Base-by-base conservation (phyloP, 148 eudicot species). In the Drosera capensis region DNA sequence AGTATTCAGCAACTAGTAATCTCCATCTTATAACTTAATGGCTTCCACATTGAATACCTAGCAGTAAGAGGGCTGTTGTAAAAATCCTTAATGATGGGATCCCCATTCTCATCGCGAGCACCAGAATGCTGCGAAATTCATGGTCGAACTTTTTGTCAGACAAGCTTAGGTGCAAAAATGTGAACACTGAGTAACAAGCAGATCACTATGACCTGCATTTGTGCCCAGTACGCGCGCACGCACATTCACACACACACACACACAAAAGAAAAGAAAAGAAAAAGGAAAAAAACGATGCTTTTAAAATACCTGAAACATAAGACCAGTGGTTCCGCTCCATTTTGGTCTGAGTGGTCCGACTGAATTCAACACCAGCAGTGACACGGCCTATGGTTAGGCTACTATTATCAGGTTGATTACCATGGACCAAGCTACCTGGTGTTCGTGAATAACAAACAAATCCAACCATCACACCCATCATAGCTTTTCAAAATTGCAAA, bases 291-390 rank as follows among this genome's bases (percentile, higher is more conserved):
- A 44, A 7, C 8, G 45, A 14, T 1, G 5, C 1, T 3, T 15
- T 11, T 20, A 20, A 43, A 25, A 8, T 67, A 90, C 99, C 99
- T 90, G 99, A 70, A 80, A 90, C 23, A 70, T 70, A 57, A 90
- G 74, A 35, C 99, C 99, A 41, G 82, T 80, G 23, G 99, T 90
- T 43, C 99, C 99, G 60, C 80, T 90, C 99, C 99, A 90, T 59
- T 85, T 90, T 9, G 99, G 99, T 58, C 78, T 71, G 29, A 90
- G 71, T 41, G 99, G 95, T 39, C 99, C n/a, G 72, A 53, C 85
- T 78, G 43, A 71, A 90, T 61, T 90, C 99, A 62, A 90, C 65
- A 53, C 95, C 88, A 55, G 85, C 82, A 22, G 95, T 78, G 23
- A 90, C 74, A 56, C 95, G 85, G 43, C 94, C 86, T 43, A 90